Base-by-base conservation (phyloP, 495 filamentous ascomycete genomes). In the Parathielavia appendiculata region DNA sequence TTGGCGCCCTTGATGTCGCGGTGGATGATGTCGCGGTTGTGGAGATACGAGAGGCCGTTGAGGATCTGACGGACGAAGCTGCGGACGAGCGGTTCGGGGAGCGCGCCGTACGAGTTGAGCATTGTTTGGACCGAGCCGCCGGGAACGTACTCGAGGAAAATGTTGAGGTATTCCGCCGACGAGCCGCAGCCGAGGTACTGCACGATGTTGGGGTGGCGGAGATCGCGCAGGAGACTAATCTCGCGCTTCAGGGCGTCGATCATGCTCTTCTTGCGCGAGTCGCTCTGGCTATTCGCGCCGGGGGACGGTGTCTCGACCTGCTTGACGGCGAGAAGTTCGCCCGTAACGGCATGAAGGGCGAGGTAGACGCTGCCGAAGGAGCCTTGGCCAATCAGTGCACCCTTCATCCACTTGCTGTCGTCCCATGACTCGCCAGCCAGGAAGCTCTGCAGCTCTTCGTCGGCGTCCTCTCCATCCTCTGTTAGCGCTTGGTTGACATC, bases 71-170 rank as follows among this genome's bases (percentile, higher is more conserved):
- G 88, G 61, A 97, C 92, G 63, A 99, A 97, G 71, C 90, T 97
- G 66, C 92, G 89, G 60, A 99, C 90, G 48, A 99, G 80, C 2
- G 91, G 90, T 64, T 99, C 93, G 44, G 89, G 86, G 50, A 97
- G 85, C 16, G 91, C 90, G 57, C 95, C 95, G 75, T 99, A 99
- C 63, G 91, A 93, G 70, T 96, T 93, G 58, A 99, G 86, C 89
- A 99, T 96, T 7, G 90, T 92, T 40, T 95, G 92, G 36, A 99
- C 95, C 14, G 92, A 97, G 32, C 93, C 93, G 70, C 93, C 93
- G 35, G 93, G 90, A 9, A 99, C 93, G 73, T 99, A 99, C 73
- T 99, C 93, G 65, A 99, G 83, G 84, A 99, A 99, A 86, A 99
- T 99, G 76, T 99, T 99, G 63, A 99, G 83, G 65, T 95, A 87